These are phyloP conservation scores for Craterostigma plantagineum DNA, from an alignment of 257 asterid species.

Conservation along the genomic window DNA sequence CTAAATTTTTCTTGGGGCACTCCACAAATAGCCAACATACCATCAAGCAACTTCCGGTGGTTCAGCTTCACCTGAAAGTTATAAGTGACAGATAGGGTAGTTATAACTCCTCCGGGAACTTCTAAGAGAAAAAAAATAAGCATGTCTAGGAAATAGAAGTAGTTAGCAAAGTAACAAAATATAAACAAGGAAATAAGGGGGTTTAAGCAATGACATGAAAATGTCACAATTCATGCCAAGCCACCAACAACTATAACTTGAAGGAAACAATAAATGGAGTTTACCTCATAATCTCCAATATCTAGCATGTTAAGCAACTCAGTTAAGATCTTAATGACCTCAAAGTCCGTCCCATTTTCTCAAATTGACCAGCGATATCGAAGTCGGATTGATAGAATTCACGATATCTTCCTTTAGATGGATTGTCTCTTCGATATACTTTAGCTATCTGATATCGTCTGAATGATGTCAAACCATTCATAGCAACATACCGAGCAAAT, in stretches of 20 bases:
- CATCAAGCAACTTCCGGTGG: slow-evolving; percentile 81
- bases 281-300: slow-evolving; percentile 88
- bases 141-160: background rate
- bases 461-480: slow-evolving; percentile 77
- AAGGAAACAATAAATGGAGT: background rate
- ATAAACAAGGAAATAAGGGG: no score
- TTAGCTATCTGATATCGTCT: slow-evolving; percentile 94
- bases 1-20: slow-evolving; percentile 80
- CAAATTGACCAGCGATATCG: slow-evolving; percentile 87
- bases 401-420: slow-evolving; percentile 90
- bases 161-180: background rate
- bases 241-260: background rate
- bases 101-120: no score
- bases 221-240: background rate
- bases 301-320: slow-evolving; percentile 81
- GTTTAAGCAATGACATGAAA: no score
- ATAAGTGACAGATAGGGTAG: no score
- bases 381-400: slow-evolving; percentile 96
- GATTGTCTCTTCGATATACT: slow-evolving; percentile 92
- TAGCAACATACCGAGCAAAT: slow-evolving; percentile 77
- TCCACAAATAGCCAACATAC: slow-evolving; percentile 86
- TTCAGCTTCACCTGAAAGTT: slow-evolving; percentile 84
- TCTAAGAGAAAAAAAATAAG: no score
- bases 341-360: slow-evolving; percentile 84
- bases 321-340: slow-evolving; percentile 36